Base-by-base conservation (phyloP, 179 eudicot species). In the Drosera spatulata region DNA sequence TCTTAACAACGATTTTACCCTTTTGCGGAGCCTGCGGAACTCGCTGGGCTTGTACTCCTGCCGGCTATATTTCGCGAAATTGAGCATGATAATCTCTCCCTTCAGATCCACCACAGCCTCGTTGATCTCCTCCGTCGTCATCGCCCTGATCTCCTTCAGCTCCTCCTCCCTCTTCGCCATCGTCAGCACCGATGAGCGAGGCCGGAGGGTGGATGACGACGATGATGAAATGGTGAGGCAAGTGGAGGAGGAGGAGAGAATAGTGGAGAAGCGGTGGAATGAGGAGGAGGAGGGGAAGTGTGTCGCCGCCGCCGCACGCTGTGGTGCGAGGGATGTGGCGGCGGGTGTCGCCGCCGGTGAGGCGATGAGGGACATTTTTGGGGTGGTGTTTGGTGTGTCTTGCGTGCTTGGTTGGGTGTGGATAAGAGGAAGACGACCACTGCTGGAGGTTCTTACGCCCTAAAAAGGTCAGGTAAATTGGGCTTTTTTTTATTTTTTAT, bases 41-140 rank as follows among this genome's bases (percentile, higher is more conserved):
- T 90, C 97, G 64, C 95, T 87, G 60, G 85, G 74, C 61, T 82
- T 85, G 81, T 87, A 87, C 68, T 90, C 87, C 50, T 83, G 82
- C 6, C 94, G 77, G 56, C 83, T 86, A 4, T 95, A 79, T 14
- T 74, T 63, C 59, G 79, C 83, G 50, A 90, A 83, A 5, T 94
- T 88, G 41, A 85, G 90, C 93, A 87, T 83, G 68, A 91, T 83
- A 52, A 91, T 82, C 62, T 87, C 96, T 8, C 96, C 97, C 61
- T 90, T 90, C 10, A 87, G 85, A 69, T 87, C 90, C 0, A 83
- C 73, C 50, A 83, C 73, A 52, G 85, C 96, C 12, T 91, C 96
- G 62, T 85, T 74, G 14, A 91, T 44, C 64, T 87, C 73, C 7
- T 85, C 96, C 41, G 72, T 85, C 10, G 91, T 73, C 61, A 81